Percentiles rank a stretch among this genome's conserved stretches.
Conservation (phyloP, 2,329 filamentous ascomycete genomes). For the Colletotrichum spinosum region DNA sequence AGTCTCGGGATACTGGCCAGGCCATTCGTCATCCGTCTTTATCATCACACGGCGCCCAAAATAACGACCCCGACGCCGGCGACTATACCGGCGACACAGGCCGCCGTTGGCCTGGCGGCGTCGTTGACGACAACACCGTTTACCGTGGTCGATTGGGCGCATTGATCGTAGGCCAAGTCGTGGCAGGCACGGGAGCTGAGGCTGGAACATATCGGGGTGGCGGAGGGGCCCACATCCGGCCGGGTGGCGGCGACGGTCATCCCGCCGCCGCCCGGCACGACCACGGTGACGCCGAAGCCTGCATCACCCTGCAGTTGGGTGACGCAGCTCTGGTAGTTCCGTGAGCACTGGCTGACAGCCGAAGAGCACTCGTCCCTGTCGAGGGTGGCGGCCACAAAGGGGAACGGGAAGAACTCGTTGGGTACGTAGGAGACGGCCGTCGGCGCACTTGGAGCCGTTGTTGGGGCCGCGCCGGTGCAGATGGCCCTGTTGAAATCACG, state of each 20-base stretch:
- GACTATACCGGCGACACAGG: slow-evolving; percentile 32
- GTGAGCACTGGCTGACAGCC: slow-evolving; percentile 62
- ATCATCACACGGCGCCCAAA: slow-evolving; percentile 30
- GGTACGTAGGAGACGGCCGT: slow-evolving; percentile 63
- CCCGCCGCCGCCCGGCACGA: slow-evolving; percentile 64
- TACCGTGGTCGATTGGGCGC: slow-evolving; percentile 42
- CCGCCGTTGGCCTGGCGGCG: slow-evolving; percentile 30
- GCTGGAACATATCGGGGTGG: slow-evolving; percentile 66
- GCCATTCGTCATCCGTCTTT: background rate
- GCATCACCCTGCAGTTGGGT: slow-evolving; percentile 56
- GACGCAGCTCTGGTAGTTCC: slow-evolving; percentile 67
- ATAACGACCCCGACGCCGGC: slow-evolving; percentile 34
- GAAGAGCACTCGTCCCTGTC: slow-evolving; percentile 64
- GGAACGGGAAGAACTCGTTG: slow-evolving; percentile 71
- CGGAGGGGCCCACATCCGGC: slow-evolving; percentile 55
- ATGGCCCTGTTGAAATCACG: slow-evolving; percentile 54
- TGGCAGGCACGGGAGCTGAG: slow-evolving; percentile 65
- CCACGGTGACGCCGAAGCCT: slow-evolving; percentile 65
- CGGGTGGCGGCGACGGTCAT: slow-evolving; percentile 61
- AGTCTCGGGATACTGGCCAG: background rate
- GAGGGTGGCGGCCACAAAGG: slow-evolving; percentile 66
- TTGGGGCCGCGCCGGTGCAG: slow-evolving; percentile 67
- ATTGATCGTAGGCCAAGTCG: slow-evolving; percentile 54
- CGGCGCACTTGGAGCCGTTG: slow-evolving; percentile 50
- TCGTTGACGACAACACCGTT: slow-evolving; percentile 38